Base-by-base conservation (phyloP, 164 flowering plant genomes). In the Santalum album region DNA sequence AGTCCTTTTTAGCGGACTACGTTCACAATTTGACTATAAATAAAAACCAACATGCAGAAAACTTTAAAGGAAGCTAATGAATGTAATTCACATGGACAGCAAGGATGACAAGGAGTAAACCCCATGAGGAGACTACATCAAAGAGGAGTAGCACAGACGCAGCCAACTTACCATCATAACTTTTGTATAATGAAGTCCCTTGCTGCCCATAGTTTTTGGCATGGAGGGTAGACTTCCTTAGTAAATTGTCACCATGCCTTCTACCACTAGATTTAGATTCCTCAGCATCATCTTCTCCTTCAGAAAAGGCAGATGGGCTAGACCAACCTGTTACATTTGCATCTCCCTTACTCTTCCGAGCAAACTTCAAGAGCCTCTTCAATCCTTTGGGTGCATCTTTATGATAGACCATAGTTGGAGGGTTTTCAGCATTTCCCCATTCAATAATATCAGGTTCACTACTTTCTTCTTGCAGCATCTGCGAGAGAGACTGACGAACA, bases 351-450 rank as follows among this genome's bases (percentile, higher is more conserved):
- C 81, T 84, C 66, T 90, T 90, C 59, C 95, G 68, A 25, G 88
- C 92, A 78, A 87, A 85, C 67, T 87, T 87, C 60, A 90, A 64
- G 21, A 90, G 83, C 73, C 94, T 83, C 73, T 85, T 90, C 54
- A 90, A 71, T 56, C 97, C 97, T 69, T 82, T 87, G 15, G 94
- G 91, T 24, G 83, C 79, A 71, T 83, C 91, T 64, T 83, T 90
- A 35, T 82, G 97, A 72, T 73, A 80, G 53, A 77, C 62, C 67
- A 83, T 53, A 24, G 80, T 52, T 44, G 91, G 87, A 19, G 84
- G 86, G 58, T 78, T 82, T 68, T 85, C 97, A 46, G 94, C 89
- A 73, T 75, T 82, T 39, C 96, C 97, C 96, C 97, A 90, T 58
- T 82, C 94, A 45, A 60, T 50, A 20, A 58, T 64, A 54, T 85